Conservation (phyloP, 2,329 filamentous ascomycete species). For the Juglanconis oblonga region DNA sequence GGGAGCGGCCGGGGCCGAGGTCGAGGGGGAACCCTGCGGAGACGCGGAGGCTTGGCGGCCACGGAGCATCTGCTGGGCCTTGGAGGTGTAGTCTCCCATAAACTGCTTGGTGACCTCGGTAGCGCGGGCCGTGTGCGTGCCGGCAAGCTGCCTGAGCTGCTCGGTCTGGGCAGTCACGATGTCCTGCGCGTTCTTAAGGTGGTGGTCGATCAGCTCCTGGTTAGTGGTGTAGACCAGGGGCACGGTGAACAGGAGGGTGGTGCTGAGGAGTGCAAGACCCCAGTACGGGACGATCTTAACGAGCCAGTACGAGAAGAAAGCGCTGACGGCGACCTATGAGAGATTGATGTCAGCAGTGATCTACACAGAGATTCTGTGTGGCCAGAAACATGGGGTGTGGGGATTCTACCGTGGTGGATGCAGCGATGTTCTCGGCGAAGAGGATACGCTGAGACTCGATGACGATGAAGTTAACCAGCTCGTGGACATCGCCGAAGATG, state of each 20-base stretch:
- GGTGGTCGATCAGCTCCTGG: conserved; percentile 66
- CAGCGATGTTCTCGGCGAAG: conserved; percentile 64
- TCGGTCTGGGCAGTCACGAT: conserved; percentile 60
- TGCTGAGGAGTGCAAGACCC: conserved; percentile 61
- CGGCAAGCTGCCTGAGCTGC: conserved; percentile 59
- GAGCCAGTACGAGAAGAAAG: conserved; percentile 65
- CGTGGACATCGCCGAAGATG: conserved; percentile 62
- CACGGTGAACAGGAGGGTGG: conserved; percentile 57
- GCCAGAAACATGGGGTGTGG: conserved; percentile 16
- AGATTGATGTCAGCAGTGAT: conserved; percentile 10
- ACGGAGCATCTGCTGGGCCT: conserved; percentile 63
- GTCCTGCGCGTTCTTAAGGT: conserved; percentile 56
- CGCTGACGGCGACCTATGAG: conserved; percentile 52
- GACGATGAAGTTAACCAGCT: conserved; percentile 69
- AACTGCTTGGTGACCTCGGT: conserved; percentile 65
- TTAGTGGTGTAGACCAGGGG: conserved; percentile 66
- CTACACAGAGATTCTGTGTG: conserved; percentile 4
- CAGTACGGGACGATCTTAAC: conserved; percentile 70
- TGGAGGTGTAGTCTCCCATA: conserved; percentile 64
- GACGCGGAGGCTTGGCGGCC: conserved; percentile 38
- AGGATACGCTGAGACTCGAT: conserved; percentile 68
- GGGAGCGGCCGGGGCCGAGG: conserved; percentile 19
- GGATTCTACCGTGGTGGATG: conserved; percentile 55
- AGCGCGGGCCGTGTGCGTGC: conserved; percentile 62
- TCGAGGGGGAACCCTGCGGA: conserved; percentile 38